A percentile compares a stretch with the other conserved stretches of the same genome.
These are phyloP conservation scores for Lunasporangiospora selenospora DNA, from an alignment of 192 early-diverging fungal genomes.

Conservation along the genomic window DNA sequence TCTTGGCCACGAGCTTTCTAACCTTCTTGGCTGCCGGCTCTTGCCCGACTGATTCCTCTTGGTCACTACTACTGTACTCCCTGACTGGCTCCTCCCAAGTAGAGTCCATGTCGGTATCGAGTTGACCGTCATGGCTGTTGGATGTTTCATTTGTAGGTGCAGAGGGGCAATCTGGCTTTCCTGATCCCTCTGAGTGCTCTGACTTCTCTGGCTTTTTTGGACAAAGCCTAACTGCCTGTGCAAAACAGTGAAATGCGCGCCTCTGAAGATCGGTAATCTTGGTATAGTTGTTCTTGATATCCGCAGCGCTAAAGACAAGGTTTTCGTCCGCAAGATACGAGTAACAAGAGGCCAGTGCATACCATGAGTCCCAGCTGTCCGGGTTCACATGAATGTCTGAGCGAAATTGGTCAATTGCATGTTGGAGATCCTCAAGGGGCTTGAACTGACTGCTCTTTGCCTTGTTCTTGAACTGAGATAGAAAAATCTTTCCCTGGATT, in stretches of 20 bases:
- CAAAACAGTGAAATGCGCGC: slow-evolving; percentile 71
- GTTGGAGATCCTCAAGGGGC: slow-evolving; percentile 61
- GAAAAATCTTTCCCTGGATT: slow-evolving; percentile 61
- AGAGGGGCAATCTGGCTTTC: too few relatives aligned
- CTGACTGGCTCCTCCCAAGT: slow-evolving; percentile 2
- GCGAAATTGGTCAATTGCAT: slow-evolving; percentile 59
- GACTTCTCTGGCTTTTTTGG: too few relatives aligned
- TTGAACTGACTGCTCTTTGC: slow-evolving; percentile 57
- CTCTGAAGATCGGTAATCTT: slow-evolving; percentile 66
- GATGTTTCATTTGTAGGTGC: too few relatives aligned
- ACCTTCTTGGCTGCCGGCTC: slow-evolving; percentile 2
- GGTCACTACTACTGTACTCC: too few relatives aligned
- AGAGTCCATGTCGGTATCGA: too few relatives aligned
- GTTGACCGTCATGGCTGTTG: too few relatives aligned
- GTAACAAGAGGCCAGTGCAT: slow-evolving; percentile 64
- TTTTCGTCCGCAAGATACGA: slow-evolving; percentile 68
- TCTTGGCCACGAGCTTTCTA: background rate
- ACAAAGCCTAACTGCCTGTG: slow-evolving; percentile 48
- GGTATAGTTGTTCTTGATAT: slow-evolving; percentile 56
- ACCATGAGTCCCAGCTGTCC: slow-evolving; percentile 65
- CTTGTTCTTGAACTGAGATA: slow-evolving; percentile 56
- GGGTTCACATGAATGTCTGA: slow-evolving; percentile 66
- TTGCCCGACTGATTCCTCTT: slow-evolving; percentile 4
- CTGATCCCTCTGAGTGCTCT: too few relatives aligned
- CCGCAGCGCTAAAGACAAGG: slow-evolving; percentile 63